phyloP scores from a whole-genome alignment of 2,329 filamentous ascomycete genomes.

The Hypoxylon sp. region DNA sequence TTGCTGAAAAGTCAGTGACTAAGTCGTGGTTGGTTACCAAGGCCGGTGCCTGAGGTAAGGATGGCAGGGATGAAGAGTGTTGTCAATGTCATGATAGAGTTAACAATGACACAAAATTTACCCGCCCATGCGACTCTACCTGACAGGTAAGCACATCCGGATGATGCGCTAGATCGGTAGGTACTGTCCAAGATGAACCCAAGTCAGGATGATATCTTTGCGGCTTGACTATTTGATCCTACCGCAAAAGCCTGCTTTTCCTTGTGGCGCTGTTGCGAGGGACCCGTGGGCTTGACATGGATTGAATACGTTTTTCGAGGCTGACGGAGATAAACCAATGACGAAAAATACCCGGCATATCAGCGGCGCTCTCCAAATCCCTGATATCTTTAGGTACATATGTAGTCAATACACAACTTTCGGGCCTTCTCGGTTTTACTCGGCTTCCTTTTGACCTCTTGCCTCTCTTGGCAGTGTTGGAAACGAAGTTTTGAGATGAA shows the following conservation, averaged over 20 bases:
- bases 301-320: background rate
- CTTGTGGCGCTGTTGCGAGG: background rate
- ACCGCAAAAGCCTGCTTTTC: conserved; percentile 7
- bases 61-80: background rate
- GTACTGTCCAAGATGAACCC: background rate
- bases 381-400: too few species aligned
- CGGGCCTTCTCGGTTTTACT: conserved; percentile 5
- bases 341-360: conserved; percentile 17
- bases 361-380: background rate
- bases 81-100: background rate
- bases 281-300: background rate
- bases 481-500: background rate
- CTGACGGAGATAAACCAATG: conserved; percentile 13
- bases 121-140: background rate
- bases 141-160: conserved; percentile 1
- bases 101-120: background rate
- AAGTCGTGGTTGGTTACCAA: background rate
- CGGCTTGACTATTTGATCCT: conserved; percentile 1
- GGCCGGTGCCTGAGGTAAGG: background rate
- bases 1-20: background rate
- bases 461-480: background rate
- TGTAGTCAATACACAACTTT: background rate
- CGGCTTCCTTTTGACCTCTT: conserved; percentile 1
- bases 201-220: background rate
- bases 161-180: conserved; percentile 6